Evolutionary conservation across 768 basidiomycete genomes (phyloP).

Genomic region (Kwoniella sp.): DNA sequence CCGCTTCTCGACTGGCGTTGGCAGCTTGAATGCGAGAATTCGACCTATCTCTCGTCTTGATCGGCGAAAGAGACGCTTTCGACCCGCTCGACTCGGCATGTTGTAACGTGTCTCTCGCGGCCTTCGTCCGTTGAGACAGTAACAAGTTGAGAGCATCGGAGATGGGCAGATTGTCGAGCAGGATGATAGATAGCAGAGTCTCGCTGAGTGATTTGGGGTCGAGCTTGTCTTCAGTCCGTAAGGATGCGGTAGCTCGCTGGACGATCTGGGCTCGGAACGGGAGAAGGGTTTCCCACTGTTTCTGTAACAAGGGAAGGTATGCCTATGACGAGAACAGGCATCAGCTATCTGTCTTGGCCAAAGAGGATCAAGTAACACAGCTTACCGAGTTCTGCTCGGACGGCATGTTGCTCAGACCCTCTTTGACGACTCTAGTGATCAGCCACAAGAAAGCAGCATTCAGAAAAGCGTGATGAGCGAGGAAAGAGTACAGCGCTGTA

Average conservation of each 20-base stretch:
- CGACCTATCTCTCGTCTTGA: constrained; percentile 14
- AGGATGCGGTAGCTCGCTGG: constrained; percentile 79
- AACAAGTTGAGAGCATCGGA: constrained; percentile 71
- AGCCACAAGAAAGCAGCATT: constrained; percentile 86
- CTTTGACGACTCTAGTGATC: constrained; percentile 80
- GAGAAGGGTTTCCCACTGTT: constrained; percentile 88
- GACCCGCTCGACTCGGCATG: constrained; percentile 11
- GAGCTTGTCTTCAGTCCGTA: constrained; percentile 66
- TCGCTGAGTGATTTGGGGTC: constrained; percentile 62
- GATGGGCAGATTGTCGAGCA: constrained; percentile 84
- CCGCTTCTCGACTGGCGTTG: constrained; percentile 18
- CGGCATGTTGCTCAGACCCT: constrained; percentile 68
- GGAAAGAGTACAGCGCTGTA: constrained; percentile 70
- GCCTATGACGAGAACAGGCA: constrained; percentile 59
- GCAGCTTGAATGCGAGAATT: constrained; percentile 29
- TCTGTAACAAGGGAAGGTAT: constrained; percentile 83
- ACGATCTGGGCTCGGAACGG: constrained; percentile 87
- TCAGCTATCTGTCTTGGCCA: constrained; percentile 5
- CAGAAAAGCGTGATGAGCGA: constrained; percentile 77
- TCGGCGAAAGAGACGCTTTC: constrained; percentile 5
- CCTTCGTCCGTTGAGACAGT: constrained; percentile 63
- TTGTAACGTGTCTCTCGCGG: constrained; percentile 44
- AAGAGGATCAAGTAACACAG: too few relatives aligned
- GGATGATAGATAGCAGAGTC: constrained; percentile 76
- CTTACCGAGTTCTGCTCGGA: constrained; percentile 65